These are phyloP conservation scores for Ophidiomyces ophidiicola DNA, from an alignment of 2,329 filamentous ascomycete species.

Conservation along the genomic window DNA sequence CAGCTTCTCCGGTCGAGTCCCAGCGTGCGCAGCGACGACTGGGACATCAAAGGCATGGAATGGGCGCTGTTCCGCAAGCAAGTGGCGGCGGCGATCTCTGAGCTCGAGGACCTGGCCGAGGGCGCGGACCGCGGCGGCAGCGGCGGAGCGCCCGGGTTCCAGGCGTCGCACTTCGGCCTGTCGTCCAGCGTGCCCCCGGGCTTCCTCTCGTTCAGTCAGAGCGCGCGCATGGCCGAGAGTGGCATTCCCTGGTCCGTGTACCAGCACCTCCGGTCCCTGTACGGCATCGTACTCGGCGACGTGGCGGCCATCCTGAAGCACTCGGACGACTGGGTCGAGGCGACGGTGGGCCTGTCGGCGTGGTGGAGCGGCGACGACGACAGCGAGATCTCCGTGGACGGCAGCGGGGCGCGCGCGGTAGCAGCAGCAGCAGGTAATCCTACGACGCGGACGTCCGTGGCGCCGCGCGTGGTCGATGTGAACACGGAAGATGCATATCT, in stretches of 20 bases:
- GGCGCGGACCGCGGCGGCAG: conserved; percentile 45
- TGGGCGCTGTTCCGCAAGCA: conserved; percentile 77
- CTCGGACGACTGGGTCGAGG: conserved; percentile 86
- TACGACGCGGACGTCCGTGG: conserved; percentile 23
- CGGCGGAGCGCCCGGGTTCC: conserved; percentile 34
- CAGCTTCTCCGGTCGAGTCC: conserved; percentile 63
- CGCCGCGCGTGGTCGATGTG: conserved; percentile 35
- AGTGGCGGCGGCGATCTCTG: conserved; percentile 54
- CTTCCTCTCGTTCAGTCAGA: conserved; percentile 54
- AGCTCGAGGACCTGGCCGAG: conserved; percentile 68
- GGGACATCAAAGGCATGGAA: conserved; percentile 69
- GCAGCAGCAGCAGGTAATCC: too few species aligned
- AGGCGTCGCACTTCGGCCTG: conserved; percentile 35
- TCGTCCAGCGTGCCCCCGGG: conserved; percentile 33
- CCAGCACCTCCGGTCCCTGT: conserved; percentile 67
- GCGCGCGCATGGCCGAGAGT: conserved; percentile 62
- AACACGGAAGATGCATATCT: conserved; percentile 57
- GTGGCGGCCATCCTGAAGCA: conserved; percentile 61
- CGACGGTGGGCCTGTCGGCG: conserved; percentile 64
- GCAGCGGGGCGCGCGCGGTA: conserved; percentile 12
- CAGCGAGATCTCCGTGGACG: conserved; percentile 29
- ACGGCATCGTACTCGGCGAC: conserved; percentile 67
- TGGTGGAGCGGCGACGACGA: conserved; percentile 86
- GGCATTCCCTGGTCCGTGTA: conserved; percentile 84
- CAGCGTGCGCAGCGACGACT: conserved; percentile 50